A percentile compares a stretch with the other conserved stretches of the same genome.
phyloP scores from a whole-genome alignment of 345 rosid genomes.

The Melastoma malabathricum region DNA sequence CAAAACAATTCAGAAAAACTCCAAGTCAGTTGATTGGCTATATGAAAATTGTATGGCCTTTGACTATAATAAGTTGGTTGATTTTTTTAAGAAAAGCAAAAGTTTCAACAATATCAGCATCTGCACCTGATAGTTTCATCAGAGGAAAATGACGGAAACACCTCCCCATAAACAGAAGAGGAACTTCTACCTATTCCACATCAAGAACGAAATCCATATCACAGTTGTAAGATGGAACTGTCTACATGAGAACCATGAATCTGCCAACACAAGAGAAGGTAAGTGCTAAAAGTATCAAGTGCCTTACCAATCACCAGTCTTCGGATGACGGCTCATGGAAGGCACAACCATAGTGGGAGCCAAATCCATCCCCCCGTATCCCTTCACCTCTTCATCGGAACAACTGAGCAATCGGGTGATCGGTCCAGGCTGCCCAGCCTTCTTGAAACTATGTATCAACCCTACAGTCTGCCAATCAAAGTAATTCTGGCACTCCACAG shows the following conservation, averaged over 20 bases:
- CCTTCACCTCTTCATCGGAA: conserved; percentile 72
- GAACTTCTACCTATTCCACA: no score
- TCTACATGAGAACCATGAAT: neutral
- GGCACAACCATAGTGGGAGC: conserved; percentile 89
- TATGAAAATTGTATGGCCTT: no score
- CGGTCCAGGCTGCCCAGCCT: conserved; percentile 86
- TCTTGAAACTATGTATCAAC: conserved; percentile 75
- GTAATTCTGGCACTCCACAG: conserved; percentile 90
- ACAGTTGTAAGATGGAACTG: neutral
- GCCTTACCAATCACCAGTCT: conserved; percentile 74
- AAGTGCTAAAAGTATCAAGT: neutral
- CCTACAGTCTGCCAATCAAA: conserved; percentile 99
- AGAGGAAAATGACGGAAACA: no score
- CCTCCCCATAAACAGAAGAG: no score
- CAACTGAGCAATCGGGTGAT: conserved; percentile 85
- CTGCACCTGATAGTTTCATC: no score
- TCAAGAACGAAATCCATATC: no score
- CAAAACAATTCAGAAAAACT: no score
- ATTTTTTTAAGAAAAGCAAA: no score
- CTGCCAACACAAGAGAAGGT: neutral
- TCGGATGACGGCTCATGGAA: conserved; percentile 89
- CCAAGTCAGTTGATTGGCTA: no score
- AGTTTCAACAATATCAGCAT: no score
- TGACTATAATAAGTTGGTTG: no score
- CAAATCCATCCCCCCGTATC: conserved; percentile 70